Base-by-base conservation (phyloP, 805 yeast genomes). In the Candida xiaguanensis region DNA sequence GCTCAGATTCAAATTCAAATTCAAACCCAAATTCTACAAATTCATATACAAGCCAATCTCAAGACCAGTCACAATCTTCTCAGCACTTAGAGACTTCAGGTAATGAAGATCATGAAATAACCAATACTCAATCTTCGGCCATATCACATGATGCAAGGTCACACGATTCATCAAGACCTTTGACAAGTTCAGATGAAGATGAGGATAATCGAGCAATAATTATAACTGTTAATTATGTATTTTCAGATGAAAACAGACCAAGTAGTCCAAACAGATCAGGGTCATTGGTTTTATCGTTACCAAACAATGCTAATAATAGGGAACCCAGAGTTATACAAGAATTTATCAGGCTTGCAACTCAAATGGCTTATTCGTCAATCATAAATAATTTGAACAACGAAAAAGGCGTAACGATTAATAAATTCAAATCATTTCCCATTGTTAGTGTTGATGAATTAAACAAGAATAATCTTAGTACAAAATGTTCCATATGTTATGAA, bases 401-500 rank as follows among this genome's bases (percentile, higher is more conserved):
- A 14, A 65, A 71, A 26, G 86, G 87, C 8, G 66, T 81, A 3
- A 63, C 82, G 0, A 56, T 67, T 16, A 74, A 74, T 18, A 65
- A 64, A 23, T 82, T 83, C 58, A 74, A 74, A 23, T 60, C 66
- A 5, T 68, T 82, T 40, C 75, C 77, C 5, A 51, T 64, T 1
- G 35, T 43, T 15, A 29, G 35, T 14, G 9, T 17, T 7, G 24
- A 29, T 4, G 39, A 40, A 5, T 33, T 43, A 9, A 38, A 25
- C 14, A 40, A 38, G 6, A 48, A 48, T 3, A 50, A 47, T 18
- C 11, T 11, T 16, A 65, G 61, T 31, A 50, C 53, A 15, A 60
- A 58, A 2, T 84, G 91, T 51, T 67, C 87, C 8, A 80, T 82
- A 25, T 82, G 90, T 57, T 81, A 77, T 48, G 88, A 82, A 15